Base-by-base conservation (phyloP, 306 rosid genomes). In the Dicorynia guianensis region DNA sequence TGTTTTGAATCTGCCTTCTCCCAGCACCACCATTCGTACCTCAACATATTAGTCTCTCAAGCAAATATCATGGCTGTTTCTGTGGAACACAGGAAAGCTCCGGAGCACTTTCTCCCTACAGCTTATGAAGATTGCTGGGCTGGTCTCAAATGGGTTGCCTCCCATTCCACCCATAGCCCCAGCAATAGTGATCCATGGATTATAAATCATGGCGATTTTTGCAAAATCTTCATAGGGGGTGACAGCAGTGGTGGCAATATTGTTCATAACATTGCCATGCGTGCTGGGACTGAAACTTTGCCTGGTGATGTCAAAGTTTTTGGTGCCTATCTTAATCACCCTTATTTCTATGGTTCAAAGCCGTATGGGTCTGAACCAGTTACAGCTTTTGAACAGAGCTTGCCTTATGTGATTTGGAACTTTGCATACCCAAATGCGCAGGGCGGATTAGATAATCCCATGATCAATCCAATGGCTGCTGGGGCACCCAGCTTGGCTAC, bases 221-320 rank as follows among this genome's bases (percentile, higher is more conserved):
- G 36, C 19, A 52, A 74, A 12, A 39, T 87, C 12, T 85, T 58
- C 67, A 35, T 85, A 0, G 87, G 85, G 1, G 89, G 91, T 3
- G 91, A 87, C 2, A 85, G 87, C 64, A 79, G 85, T 3, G 87
- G 89, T 35, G 87, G 76, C 35, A 87, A 85, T 56, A 80, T 82
- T 13, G 81, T n/a, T 1, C 85, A 85, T 19, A 84, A 82, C 60
- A 64, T 80, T 1, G 75, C 81, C 11, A 65, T 77, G 81, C 65
- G 66, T 67, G 62, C 68, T 8, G 84, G 85, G 7, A 50, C 35
- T 14, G 84, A 87, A 67, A 35, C 66, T 61, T 61, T 87, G 70
- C 64, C 50, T 33, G 79, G 85, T 39, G 77, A 73, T 8, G 69
- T 82, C 6, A 71, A 63, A 48, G 61, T 77, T 17, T 6, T 25